Evolutionary conservation across 495 filamentous ascomycete genomes (phyloP).

Genomic region (Rostrohypoxylon terebratum): DNA sequence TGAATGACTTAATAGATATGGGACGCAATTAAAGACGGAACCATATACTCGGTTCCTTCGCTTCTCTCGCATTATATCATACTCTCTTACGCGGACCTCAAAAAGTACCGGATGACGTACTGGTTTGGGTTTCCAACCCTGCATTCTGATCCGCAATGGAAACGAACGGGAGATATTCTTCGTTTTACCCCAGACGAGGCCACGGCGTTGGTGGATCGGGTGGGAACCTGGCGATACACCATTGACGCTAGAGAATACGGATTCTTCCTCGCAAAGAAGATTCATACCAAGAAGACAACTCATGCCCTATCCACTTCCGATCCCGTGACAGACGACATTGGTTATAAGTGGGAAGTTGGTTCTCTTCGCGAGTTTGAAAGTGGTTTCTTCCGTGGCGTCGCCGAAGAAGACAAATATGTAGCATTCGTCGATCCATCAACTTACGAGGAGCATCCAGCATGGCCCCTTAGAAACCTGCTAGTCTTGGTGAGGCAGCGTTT

Average conservation of each 20-base stretch:
- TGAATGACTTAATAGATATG: constrained; percentile 73
- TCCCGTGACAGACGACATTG: constrained; percentile 59
- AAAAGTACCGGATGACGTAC: constrained; percentile 94
- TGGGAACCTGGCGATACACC: constrained; percentile 86
- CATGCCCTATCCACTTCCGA: constrained; percentile 30
- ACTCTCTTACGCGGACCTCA: constrained; percentile 94
- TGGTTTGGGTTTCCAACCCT: constrained; percentile 96
- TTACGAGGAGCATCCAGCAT: constrained; percentile 84
- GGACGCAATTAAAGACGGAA: constrained; percentile 96
- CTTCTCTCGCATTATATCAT: constrained; percentile 87
- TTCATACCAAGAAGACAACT: constrained; percentile 49
- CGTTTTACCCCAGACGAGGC: constrained; percentile 74
- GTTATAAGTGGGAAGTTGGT: constrained; percentile 79
- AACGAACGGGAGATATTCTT: constrained; percentile 58
- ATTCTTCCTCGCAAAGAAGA: constrained; percentile 89
- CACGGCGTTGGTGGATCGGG: constrained; percentile 76
- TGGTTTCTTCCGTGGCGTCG: constrained; percentile 82
- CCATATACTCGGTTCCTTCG: constrained; percentile 93
- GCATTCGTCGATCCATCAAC: constrained; percentile 93
- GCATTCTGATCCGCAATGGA: constrained; percentile 88
- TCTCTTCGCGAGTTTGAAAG: constrained; percentile 81
- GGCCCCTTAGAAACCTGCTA: constrained; percentile 92
- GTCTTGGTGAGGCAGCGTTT: constrained; percentile 87
- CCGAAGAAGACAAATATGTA: constrained; percentile 78
- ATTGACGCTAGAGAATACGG: constrained; percentile 86